Evolutionary conservation across 2,329 filamentous ascomycete genomes (phyloP).

Genomic region (Microthyrium microscopicum): DNA sequence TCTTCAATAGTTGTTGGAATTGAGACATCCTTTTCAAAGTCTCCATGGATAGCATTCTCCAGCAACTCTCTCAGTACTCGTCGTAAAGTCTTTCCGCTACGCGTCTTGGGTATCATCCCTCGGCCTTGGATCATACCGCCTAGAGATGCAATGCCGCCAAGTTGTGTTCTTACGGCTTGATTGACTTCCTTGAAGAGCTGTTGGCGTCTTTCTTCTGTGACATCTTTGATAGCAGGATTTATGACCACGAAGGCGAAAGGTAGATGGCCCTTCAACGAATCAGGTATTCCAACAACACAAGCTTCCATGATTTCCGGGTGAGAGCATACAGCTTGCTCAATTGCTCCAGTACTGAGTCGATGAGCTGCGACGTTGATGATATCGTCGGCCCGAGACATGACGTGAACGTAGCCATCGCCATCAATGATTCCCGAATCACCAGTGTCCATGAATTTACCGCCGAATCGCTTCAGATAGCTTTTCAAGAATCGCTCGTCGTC

Average conservation of each 20-base stretch:
- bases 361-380: conserved; percentile 94
- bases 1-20: conserved; percentile 83
- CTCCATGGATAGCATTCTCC: conserved; percentile 61
- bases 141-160: conserved; percentile 72
- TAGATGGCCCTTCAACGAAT: conserved; percentile 73
- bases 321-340: conserved; percentile 78
- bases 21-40: conserved; percentile 54
- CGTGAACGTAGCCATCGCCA: conserved; percentile 44
- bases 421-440: conserved; percentile 84
- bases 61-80: conserved; percentile 68
- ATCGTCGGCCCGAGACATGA: conserved; percentile 57
- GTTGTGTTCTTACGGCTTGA: conserved; percentile 55
- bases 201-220: no score
- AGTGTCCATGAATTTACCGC: conserved; percentile 73
- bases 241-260: conserved; percentile 76
- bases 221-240: no score
- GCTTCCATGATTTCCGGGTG: conserved; percentile 68
- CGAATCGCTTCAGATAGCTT: conserved; percentile 68
- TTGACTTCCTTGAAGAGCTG: conserved; percentile 50
- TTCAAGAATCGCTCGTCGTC: conserved; percentile 76
- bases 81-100: conserved; percentile 79
- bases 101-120: conserved; percentile 79
- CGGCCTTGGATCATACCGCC: conserved; percentile 74
- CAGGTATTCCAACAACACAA: conserved; percentile 73
- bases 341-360: conserved; percentile 70